Evolutionary conservation across 495 filamentous ascomycete genomes (phyloP), one percentile per base, ranked within the genome.

Genomic region (Friedmanniomyces endolithicus): DNA sequence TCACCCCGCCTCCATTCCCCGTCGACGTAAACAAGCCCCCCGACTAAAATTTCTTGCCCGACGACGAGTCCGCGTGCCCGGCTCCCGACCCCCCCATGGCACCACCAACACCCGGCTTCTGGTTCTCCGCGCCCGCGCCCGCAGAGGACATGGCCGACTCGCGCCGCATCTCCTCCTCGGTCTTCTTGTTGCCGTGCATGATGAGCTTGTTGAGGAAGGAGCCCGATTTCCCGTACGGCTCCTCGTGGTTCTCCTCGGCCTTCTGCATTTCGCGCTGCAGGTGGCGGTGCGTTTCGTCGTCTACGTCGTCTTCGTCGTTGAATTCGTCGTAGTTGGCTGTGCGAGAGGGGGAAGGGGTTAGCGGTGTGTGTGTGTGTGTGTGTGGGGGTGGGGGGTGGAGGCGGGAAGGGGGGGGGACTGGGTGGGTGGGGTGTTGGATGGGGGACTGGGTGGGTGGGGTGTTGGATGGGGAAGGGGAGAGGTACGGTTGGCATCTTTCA

Each of bases 181-280:
- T 53, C 53, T 62, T 62, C 59, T 58, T 53, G 55, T 62, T 62
- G 33, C 59, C 59, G 45, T 57, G 55, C 43, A 37, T 31, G 50
- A 62, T 62, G 20, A 62, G 54, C 25, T 35, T 43, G 55, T 62
- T 62, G 6, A 62, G 46, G 50, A 52, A 57, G 34, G 25, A 49
- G 20, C 54, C 58, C 14, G 43, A 54, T 35, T 40, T 55, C 17
- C 57, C 57, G 14, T 53, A 23, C 6, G 52, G 45, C 17, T 56
- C 45, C 20, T 35, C 47, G 29, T 50, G 24, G 47, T 19, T 33
- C 31, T 47, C 45, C 31, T 61, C 58, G 22, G 58, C 58, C 50
- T 57, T 54, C 4, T 53, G 47, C 22, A 47, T 51, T 39, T 61
- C 58, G 6, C 49, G 25, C 12, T 56, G 48, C 20, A 57, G 17